Evolutionary conservation across 1,139 yeast species (phyloP).

Genomic region (Yamadazyma pseudoaaseri): DNA sequence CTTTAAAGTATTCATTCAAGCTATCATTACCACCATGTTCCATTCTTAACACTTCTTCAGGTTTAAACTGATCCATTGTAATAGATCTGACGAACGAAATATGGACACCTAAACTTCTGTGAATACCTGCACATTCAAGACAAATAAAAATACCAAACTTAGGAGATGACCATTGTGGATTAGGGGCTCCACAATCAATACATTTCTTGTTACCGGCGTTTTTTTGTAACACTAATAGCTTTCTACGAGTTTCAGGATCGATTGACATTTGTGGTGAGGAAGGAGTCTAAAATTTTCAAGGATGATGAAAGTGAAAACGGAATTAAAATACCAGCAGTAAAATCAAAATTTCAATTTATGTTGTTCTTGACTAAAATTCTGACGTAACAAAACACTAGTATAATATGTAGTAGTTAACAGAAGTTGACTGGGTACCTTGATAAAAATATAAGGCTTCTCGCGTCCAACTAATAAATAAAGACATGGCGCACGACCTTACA

Average conservation of each 20-base stretch:
- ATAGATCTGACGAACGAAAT: conserved; percentile 94
- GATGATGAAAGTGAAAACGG: no score
- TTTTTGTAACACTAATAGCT: conserved; percentile 76
- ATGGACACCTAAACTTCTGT: conserved; percentile 95
- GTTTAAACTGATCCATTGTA: conserved; percentile 96
- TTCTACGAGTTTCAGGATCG: conserved; percentile 87
- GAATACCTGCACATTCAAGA: conserved; percentile 95
- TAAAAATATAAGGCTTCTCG: no score
- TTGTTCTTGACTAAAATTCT: no score
- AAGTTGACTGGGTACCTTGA: no score
- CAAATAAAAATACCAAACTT: conserved; percentile 96
- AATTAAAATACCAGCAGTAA: no score
- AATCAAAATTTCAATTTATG: no score
- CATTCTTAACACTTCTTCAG: conserved; percentile 87
- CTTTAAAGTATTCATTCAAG: conserved; percentile 64
- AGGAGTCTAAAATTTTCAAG: no score
- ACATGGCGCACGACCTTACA: no score
- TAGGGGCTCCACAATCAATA: conserved; percentile 91
- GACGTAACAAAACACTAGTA: no score
- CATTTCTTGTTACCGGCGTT: conserved; percentile 83
- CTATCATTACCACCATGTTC: conserved; percentile 91
- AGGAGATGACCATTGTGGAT: conserved; percentile 99
- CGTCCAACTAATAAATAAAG: no score
- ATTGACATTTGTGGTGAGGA: conserved; percentile 65
- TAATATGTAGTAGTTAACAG: no score